Evolutionary conservation across 2,329 filamentous ascomycete species (phyloP), one percentile per base, ranked within the genome.

Genomic region (Fusarium armeniacum): DNA sequence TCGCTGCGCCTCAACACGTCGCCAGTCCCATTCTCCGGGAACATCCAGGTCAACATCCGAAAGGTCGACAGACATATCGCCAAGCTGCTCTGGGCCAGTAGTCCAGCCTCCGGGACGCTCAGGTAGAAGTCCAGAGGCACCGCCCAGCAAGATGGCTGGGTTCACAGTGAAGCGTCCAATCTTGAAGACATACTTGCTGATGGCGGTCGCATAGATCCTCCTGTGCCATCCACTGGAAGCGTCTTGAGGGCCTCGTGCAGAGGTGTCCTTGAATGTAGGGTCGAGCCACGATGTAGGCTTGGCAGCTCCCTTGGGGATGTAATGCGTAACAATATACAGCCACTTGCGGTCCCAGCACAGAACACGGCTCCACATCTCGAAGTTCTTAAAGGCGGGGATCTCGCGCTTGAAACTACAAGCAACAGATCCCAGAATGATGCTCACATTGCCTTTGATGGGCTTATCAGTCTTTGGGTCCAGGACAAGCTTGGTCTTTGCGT

Each of bases 111-210:
- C 89, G 0, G 93, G 93, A 49, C 90, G 85, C 60, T 86, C 82
- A 0, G 96, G 96, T 52, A 98, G 82, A 77, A 98, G 83, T 2
- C 90, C 89, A 51, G 90, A 91, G 24, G 65, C 68, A 36, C 90
- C 87, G 44, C 87, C 84, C 28, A 98, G 83, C 10, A 95, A 84
- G 47, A 92, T 84, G 71, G 94, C 91, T 0, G 96, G 94, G 69
- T 94, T 89, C 6, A 98, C 88, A 0, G 95, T 98, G 74, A 96
- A 84, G 26, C 95, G 85, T 1, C 91, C 92, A 58, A 93, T 85
- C 83, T 95, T 95, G 78, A 93, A 90, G 41, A 95, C 92, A 78
- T 95, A 95, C 82, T 94, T 94, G 81, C 87, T 90, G 44, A 95
- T 79, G 1, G 89, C 90, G 0, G 90, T 90, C 2, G 92, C 93